These are phyloP conservation scores for Cryoendolithus antarcticus DNA, from an alignment of 2,329 filamentous ascomycete genomes.

Conservation along the genomic window DNA sequence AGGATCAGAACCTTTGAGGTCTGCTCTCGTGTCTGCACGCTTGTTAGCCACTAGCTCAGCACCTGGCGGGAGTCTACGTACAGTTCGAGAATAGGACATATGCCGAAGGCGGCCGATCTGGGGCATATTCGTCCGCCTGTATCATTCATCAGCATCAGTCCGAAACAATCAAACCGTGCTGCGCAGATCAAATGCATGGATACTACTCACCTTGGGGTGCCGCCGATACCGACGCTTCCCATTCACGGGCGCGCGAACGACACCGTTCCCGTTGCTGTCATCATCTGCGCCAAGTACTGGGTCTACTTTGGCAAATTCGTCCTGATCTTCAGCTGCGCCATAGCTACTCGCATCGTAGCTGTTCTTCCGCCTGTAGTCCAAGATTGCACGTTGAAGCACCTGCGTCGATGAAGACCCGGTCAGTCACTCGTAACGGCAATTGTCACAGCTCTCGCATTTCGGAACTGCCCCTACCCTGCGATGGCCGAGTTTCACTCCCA, in stretches of 20 bases:
- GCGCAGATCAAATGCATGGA: neutral
- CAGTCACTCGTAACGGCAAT: constrained; percentile 2
- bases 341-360: too few relatives aligned
- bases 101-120: constrained; percentile 66
- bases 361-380: constrained; percentile 38
- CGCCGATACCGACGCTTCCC: constrained; percentile 63
- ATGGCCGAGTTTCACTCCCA: constrained; percentile 70
- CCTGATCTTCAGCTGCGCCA: too few relatives aligned
- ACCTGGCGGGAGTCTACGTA: constrained; percentile 30
- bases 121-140: constrained; percentile 65
- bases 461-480: constrained; percentile 48
- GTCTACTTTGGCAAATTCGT: too few relatives aligned
- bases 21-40: constrained; percentile 57
- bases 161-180: constrained; percentile 4
- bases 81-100: constrained; percentile 81
- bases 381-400: constrained; percentile 76
- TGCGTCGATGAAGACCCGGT: constrained; percentile 21
- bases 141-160: neutral
- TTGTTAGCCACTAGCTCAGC: neutral
- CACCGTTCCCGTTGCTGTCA: too few relatives aligned
- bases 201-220: constrained; percentile 54
- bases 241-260: constrained; percentile 4
- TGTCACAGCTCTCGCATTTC: too few relatives aligned
- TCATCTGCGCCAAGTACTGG: too few relatives aligned
- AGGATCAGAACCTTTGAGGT: constrained; percentile 61